Conservation (phyloP, 208 protist species). For the Leishmania lainsoni region DNA sequence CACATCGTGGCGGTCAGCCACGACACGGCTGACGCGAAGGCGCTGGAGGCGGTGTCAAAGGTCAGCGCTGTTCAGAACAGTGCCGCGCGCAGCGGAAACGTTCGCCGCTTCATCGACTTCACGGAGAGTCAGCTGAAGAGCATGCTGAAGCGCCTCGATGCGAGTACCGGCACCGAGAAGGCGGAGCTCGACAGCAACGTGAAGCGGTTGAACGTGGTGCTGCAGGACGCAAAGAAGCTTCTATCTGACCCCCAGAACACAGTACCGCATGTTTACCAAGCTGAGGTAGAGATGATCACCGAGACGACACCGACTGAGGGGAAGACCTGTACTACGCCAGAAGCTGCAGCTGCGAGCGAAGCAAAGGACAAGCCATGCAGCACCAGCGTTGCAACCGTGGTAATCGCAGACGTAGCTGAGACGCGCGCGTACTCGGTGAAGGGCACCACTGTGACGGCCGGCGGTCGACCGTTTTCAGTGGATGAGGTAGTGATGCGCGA, state of each 20-base stretch:
- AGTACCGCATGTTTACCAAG: slow-evolving; percentile 42
- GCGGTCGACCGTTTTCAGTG: slow-evolving; percentile 34
- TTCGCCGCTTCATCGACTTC: slow-evolving; percentile 65
- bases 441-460: slow-evolving; percentile 24
- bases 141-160: slow-evolving; percentile 27
- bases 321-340: background rate
- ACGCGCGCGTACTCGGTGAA: slow-evolving; percentile 31
- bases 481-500: slow-evolving; percentile 43
- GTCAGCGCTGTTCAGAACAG: slow-evolving; percentile 50
- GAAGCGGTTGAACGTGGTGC: slow-evolving; percentile 36
- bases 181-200: slow-evolving; percentile 31
- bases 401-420: slow-evolving; percentile 29
- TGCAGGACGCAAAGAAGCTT: slow-evolving; percentile 43
- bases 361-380: slow-evolving; percentile 9
- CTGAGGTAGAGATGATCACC: slow-evolving; percentile 7
- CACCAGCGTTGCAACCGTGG: slow-evolving; percentile 37
- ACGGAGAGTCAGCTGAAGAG: slow-evolving; percentile 30
- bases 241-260: slow-evolving; percentile 42
- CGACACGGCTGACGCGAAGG: slow-evolving; percentile 18
- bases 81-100: slow-evolving; percentile 61
- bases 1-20: slow-evolving; percentile 42
- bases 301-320: background rate
- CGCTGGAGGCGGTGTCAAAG: slow-evolving; percentile 34
- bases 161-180: slow-evolving; percentile 30
- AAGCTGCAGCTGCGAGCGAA: background rate